Percentiles rank a stretch among this genome's conserved stretches.
These are phyloP conservation scores for Dendrobium huoshanense DNA, from an alignment of 106 monocot genomes.

Conservation along the genomic window DNA sequence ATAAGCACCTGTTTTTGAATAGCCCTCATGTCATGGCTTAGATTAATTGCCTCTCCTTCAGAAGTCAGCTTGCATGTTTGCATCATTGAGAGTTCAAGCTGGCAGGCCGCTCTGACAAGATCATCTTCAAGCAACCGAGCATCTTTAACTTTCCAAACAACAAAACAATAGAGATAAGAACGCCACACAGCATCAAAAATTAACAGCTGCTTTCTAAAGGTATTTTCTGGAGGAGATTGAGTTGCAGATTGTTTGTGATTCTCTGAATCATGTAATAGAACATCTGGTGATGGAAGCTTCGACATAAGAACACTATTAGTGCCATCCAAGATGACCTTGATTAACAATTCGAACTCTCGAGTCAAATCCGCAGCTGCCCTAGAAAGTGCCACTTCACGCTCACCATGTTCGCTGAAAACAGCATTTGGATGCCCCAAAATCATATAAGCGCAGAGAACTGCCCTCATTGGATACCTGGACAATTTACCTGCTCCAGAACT, in stretches of 20 bases:
- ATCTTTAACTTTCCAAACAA: conserved; percentile 97
- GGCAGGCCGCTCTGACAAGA: conserved; percentile 94
- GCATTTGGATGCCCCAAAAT: conserved; percentile 88
- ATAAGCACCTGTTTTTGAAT: conserved; percentile 74
- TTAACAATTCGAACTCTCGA: conserved; percentile 65
- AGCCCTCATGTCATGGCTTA: conserved; percentile 87
- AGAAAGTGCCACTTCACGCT: conserved; percentile 50
- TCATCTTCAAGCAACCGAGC: conserved; percentile 84
- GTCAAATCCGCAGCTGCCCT: conserved; percentile 61
- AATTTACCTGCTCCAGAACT: conserved; percentile 23
- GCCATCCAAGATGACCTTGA: conserved; percentile 60
- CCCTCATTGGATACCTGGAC: conserved; percentile 81
- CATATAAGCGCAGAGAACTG: conserved; percentile 95
- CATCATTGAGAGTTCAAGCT: conserved; percentile 98
- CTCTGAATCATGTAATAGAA: conserved; percentile 7
- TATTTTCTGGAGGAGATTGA: conserved; percentile 8
- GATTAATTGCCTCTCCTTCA: conserved; percentile 46
- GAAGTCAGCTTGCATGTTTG: conserved; percentile 70
- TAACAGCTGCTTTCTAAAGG: conserved; percentile 62
- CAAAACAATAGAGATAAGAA: conserved; percentile 82
- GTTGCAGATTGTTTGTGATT: neutral
- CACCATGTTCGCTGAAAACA: conserved; percentile 85
- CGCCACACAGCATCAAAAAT: conserved; percentile 81
- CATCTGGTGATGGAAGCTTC: conserved; percentile 11
- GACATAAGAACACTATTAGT: conserved; percentile 8